Evolutionary conservation across 495 filamentous ascomycete genomes (phyloP), one percentile per base, ranked within the genome.

Genomic region (Neurospora africana): DNA sequence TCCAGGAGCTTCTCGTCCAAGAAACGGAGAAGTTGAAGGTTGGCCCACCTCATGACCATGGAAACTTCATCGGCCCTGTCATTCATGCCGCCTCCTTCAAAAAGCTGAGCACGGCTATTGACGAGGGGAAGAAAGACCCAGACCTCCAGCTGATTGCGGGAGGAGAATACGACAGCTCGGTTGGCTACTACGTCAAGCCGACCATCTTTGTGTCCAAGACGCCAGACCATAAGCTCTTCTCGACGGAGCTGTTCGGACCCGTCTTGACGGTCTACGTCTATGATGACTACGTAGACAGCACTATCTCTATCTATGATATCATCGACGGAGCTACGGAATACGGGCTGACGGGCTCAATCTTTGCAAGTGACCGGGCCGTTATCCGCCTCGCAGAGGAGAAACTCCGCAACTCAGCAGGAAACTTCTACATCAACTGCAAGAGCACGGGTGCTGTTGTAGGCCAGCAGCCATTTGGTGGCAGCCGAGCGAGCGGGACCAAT

Each of bases 371-470:
- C 79, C 87, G 92, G 27, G 82, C 83, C 65, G 91, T 88, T 23
- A 81, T 94, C 71, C 86, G 86, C 19, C 77, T 86, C 41, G 92
- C 92, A 5, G 89, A 93, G 79, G 87, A 94, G 61, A 87, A 83
- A 71, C 88, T 96, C 70, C 88, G 90, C 75, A 91, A 94, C 78
- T 82, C 92, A 4, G 91, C 92, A 40, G 93, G 93, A 23, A 96
- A 96, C 83, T 96, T 95, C 82, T 96, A 96, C 81, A 89, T 96
- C 83, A 97, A 97, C 84, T 92, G 91, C 84, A 96, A 97, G 88
- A 91, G 89, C 80, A 97, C 93, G 4, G 93, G 93, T 68, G 93
- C 93, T 10, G 93, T 97, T 43, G 93, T 97, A 3, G 93, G 93
- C 17, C 93, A 97, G 86, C 93, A 97, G 82, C 91, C 93, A 37